Conservation (phyloP, 805 yeast genomes). For the Wickerhamiella sergipiensis region DNA sequence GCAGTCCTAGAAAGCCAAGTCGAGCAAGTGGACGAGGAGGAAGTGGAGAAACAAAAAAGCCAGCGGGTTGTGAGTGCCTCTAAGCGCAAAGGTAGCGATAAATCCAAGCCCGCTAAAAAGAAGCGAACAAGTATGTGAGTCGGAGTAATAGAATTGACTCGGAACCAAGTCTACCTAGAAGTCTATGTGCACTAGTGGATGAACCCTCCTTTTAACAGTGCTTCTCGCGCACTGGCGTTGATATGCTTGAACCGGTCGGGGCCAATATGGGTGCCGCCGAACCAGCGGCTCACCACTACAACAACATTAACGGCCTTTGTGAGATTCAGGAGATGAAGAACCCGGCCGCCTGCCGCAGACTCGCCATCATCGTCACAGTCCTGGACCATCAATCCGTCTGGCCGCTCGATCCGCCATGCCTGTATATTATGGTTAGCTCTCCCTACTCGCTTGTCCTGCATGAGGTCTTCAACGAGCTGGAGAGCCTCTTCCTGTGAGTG, state of each 20-base stretch:
- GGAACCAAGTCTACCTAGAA: no score
- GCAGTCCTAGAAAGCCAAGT: constrained; percentile 2
- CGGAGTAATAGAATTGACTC: not conserved
- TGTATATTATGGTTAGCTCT: constrained; percentile 70
- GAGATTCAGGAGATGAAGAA: constrained; percentile 58
- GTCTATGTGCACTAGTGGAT: constrained; percentile 11
- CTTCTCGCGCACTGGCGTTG: constrained; percentile 78
- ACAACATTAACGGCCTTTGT: constrained; percentile 70
- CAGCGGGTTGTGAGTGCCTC: not conserved
- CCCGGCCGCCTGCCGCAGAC: constrained; percentile 83
- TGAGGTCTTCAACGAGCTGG: constrained; percentile 36
- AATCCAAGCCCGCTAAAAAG: not conserved
- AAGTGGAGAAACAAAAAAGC: not conserved
- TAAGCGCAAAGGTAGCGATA: not conserved
- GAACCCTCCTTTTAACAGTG: constrained; percentile 52
- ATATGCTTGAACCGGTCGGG: constrained; percentile 88
- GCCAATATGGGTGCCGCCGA: constrained; percentile 81
- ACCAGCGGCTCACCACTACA: constrained; percentile 86
- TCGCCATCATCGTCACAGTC: constrained; percentile 98
- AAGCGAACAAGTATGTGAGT: not conserved
- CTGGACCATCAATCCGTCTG: constrained; percentile 39
- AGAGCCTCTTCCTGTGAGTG: constrained; percentile 55
- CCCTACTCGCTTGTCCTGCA: constrained; percentile 50
- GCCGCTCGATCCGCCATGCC: constrained; percentile 66
- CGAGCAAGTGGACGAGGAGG: constrained; percentile 1